Percentiles rank a stretch among this genome's conserved stretches.
phyloP scores from a whole-genome alignment of 208 protist species.

The Trypanosoma melophagium region DNA sequence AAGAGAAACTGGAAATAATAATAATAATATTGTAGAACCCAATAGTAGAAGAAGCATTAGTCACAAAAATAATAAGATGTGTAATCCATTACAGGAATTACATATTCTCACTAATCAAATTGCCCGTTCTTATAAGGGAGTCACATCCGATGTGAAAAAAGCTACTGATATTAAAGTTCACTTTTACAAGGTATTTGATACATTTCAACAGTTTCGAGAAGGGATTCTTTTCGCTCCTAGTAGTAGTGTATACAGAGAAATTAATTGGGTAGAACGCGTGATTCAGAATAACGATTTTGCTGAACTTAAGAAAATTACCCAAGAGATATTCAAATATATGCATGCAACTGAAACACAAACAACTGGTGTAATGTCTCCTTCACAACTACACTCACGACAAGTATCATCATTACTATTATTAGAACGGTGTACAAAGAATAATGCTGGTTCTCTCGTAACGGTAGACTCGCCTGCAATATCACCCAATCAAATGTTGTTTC shows the following conservation, averaged over 20 bases:
- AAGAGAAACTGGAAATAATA: neutral
- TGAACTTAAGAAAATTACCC: conserved; percentile 5
- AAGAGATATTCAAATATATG: neutral
- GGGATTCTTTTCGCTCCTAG: conserved; percentile 5
- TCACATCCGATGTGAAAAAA: no score
- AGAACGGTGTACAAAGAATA: neutral
- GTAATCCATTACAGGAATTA: neutral
- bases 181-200: neutral
- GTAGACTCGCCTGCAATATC: neutral
- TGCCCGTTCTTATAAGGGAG: neutral
- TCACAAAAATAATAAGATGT: neutral
- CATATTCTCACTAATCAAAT: neutral
- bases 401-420: no score
- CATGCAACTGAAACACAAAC: neutral
- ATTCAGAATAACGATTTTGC: conserved; percentile 10
- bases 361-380: neutral
- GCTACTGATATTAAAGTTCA: no score
- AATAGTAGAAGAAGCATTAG: neutral
- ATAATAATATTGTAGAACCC: neutral
- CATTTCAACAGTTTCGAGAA: neutral
- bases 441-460: neutral
- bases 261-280: conserved; percentile 18
- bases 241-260: conserved; percentile 3
- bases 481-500: neutral
- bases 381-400: no score